phyloP scores from a whole-genome alignment of 2,329 filamentous ascomycete species.

The Alternaria triticina region DNA sequence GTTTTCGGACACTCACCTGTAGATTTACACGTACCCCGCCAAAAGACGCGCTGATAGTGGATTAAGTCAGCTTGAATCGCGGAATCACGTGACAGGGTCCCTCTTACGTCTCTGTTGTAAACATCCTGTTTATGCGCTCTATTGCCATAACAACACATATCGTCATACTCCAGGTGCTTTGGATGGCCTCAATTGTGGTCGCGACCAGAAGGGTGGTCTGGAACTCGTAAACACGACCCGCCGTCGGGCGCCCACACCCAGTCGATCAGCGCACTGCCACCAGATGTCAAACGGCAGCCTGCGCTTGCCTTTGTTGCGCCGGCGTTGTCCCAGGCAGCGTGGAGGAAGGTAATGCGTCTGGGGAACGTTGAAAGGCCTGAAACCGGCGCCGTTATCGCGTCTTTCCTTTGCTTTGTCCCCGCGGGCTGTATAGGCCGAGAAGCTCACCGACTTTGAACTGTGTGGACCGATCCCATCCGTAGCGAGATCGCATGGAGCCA shows the following conservation, averaged over 20 bases:
- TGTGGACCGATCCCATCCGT: constrained; percentile 35
- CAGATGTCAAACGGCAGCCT: constrained; percentile 36
- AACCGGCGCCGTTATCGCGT: constrained; percentile 17
- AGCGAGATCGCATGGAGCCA: constrained; percentile 28
- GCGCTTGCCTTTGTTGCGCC: constrained; percentile 11
- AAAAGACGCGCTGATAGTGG: constrained; percentile 1
- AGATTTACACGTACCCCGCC: not conserved
- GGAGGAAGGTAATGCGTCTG: constrained; percentile 10
- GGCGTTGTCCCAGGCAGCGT: constrained; percentile 22
- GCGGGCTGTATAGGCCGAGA: constrained; percentile 29
- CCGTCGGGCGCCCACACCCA: constrained; percentile 34
- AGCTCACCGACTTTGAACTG: constrained; percentile 38
- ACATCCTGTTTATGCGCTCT: constrained; percentile 17
- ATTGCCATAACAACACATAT: constrained; percentile 24
- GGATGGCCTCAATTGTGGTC: constrained; percentile 23
- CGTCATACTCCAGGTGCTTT: constrained; percentile 10
- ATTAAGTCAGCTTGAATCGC: constrained; percentile 5
- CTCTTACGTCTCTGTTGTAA: not conserved
- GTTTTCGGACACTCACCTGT: not conserved
- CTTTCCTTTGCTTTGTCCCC: constrained; percentile 38
- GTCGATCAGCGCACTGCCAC: constrained; percentile 33
- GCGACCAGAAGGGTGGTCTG: constrained; percentile 22
- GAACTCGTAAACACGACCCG: constrained; percentile 20
- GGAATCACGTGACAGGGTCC: constrained; percentile 19
- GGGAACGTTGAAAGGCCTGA: constrained; percentile 10